These are phyloP conservation scores for Sporothrix euskadiensis DNA, from an alignment of 2,329 filamentous ascomycete genomes.

Conservation along the genomic window DNA sequence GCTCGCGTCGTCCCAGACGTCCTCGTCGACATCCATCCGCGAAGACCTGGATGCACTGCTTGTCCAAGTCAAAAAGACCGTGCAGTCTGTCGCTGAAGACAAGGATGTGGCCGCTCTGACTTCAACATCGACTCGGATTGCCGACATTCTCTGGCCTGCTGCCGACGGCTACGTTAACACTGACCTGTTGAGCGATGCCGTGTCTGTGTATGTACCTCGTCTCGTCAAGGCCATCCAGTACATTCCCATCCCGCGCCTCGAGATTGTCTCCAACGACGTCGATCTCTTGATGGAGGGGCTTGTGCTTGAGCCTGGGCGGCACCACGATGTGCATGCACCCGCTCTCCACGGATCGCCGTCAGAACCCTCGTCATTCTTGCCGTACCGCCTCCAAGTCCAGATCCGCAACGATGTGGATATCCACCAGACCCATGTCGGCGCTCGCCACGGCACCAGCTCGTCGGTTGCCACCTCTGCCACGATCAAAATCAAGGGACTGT, in stretches of 20 bases:
- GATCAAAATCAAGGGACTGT: constrained; percentile 78
- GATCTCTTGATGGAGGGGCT: constrained; percentile 89
- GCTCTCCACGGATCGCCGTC: background rate
- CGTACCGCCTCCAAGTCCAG: constrained; percentile 76
- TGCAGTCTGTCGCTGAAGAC: constrained; percentile 70
- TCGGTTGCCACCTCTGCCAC: constrained; percentile 73
- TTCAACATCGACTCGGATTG: constrained; percentile 66
- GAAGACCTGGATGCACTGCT: constrained; percentile 74
- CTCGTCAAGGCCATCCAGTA: constrained; percentile 78
- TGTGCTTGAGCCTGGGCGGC: constrained; percentile 81
- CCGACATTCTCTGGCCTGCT: constrained; percentile 66
- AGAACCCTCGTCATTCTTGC: constrained; percentile 76
- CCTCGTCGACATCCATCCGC: constrained; percentile 51
- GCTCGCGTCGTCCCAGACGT: background rate
- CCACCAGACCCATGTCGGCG: constrained; percentile 68
- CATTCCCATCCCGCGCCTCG: constrained; percentile 86
- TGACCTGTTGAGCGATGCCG: constrained; percentile 67
- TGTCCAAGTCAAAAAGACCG: constrained; percentile 65
- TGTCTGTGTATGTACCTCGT: constrained; percentile 79
- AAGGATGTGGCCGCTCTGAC: constrained; percentile 69
- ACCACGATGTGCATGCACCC: constrained; percentile 58
- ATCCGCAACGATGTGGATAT: constrained; percentile 87
- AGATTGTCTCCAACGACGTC: constrained; percentile 77
- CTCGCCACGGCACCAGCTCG: background rate
- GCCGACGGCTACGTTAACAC: constrained; percentile 62